These are phyloP conservation scores for Cytospora paraplurivora DNA, from an alignment of 2,329 filamentous ascomycete genomes.

Conservation along the genomic window DNA sequence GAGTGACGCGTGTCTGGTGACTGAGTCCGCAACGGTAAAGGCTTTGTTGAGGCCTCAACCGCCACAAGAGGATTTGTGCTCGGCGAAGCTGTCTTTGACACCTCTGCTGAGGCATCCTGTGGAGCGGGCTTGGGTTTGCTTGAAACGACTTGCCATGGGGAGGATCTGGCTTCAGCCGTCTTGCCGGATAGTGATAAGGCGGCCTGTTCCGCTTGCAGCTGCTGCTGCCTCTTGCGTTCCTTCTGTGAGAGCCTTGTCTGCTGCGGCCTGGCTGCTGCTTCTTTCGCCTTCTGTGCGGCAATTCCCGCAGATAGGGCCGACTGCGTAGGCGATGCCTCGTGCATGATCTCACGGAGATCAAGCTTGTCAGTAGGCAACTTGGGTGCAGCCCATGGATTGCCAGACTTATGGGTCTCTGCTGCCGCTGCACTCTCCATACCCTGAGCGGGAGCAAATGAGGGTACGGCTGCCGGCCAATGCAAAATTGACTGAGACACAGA, in stretches of 20 bases:
- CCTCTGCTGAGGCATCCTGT: conserved; percentile 49
- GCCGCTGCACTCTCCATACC: conserved; percentile 17
- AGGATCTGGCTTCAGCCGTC: conserved; percentile 51
- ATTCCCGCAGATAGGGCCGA: conserved; percentile 58
- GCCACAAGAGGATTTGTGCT: conserved; percentile 47
- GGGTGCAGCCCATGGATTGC: conserved; percentile 53
- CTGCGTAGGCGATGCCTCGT: conserved; percentile 50
- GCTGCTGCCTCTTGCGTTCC: conserved; percentile 82
- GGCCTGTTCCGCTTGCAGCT: conserved; percentile 59
- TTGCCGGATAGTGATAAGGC: conserved; percentile 41
- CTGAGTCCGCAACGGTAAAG: conserved; percentile 51
- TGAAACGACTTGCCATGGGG: conserved; percentile 68
- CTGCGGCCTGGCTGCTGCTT: conserved; percentile 41
- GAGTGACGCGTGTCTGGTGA: conserved; percentile 66
- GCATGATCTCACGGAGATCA: conserved; percentile 77
- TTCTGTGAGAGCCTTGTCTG: conserved; percentile 80
- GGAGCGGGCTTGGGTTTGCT: conserved; percentile 51
- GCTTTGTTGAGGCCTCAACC: conserved; percentile 44
- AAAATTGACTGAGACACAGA: conserved; percentile 30
- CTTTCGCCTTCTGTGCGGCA: conserved; percentile 51
- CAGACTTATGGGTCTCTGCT: conserved; percentile 29
- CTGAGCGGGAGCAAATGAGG: conserved; percentile 23
- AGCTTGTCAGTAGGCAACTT: conserved; percentile 63
- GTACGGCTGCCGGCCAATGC: conserved; percentile 21
- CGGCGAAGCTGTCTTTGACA: conserved; percentile 36